Evolutionary conservation across 2,329 filamentous ascomycete species (phyloP).

Genomic region (Chrysoporthe puriensis): DNA sequence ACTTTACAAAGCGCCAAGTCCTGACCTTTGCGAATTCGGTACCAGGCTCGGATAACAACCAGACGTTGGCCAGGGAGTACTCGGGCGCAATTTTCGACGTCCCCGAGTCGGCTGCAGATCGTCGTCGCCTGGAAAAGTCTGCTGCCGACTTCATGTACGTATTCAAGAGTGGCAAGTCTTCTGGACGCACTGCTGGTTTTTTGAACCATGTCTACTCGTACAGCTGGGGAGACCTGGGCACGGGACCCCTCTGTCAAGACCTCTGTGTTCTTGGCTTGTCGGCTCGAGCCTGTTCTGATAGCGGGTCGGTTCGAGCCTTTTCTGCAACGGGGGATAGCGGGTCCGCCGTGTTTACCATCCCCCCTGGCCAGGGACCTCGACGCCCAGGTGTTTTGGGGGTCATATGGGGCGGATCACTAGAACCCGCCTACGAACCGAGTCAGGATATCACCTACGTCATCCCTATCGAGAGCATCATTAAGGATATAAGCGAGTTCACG

Average conservation of each 20-base stretch:
- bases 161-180: neutral
- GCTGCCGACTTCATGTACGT: neutral
- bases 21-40: neutral
- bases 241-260: neutral
- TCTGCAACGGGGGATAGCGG: neutral
- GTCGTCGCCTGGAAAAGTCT: too few relatives aligned
- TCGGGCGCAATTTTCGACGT: too few relatives aligned
- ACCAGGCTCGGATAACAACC: neutral
- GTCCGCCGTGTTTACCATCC: neutral
- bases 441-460: neutral
- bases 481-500: neutral
- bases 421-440: neutral
- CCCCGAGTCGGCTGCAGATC: too few relatives aligned
- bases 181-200: neutral
- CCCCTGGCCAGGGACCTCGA: neutral
- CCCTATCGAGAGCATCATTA: neutral
- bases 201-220: neutral
- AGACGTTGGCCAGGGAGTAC: too few relatives aligned
- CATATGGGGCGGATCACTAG: neutral
- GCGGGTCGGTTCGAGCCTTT: neutral
- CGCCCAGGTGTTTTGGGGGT: neutral
- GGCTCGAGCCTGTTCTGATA: too few relatives aligned
- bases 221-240: neutral
- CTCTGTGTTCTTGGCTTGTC: neutral
- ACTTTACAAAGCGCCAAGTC: neutral